A percentile compares a stretch with the other conserved stretches of the same genome.
Evolutionary conservation across 495 filamentous ascomycete species (phyloP).

Genomic region (Diplogelasinospora grovesii): DNA sequence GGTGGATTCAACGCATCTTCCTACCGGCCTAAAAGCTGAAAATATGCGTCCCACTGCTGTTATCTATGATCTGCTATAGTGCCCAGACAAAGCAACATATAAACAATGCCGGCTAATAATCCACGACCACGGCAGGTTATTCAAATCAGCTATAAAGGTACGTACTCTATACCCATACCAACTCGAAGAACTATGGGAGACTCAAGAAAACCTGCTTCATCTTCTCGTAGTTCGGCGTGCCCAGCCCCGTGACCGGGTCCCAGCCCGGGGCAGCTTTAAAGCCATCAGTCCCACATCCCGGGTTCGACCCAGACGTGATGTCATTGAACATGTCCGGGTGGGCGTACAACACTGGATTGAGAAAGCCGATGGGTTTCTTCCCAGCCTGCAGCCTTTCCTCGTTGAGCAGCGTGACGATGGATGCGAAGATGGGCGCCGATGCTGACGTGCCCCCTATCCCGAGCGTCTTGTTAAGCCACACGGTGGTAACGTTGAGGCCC

Average conservation of each 20-base stretch:
- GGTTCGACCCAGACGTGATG: slow-evolving; percentile 50
- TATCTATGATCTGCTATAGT: too few relatives aligned
- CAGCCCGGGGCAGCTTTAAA: slow-evolving; percentile 47
- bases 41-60: too few relatives aligned
- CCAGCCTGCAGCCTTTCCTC: slow-evolving; percentile 49
- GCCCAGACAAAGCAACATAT: too few relatives aligned
- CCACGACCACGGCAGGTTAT: too few relatives aligned
- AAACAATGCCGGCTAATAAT: too few relatives aligned
- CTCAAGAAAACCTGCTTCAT: slow-evolving; percentile 7
- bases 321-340: slow-evolving; percentile 56
- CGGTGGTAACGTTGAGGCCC: slow-evolving; percentile 31
- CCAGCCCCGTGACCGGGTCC: slow-evolving; percentile 60
- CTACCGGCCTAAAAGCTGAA: too few relatives aligned
- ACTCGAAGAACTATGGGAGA: slow-evolving; percentile 6
- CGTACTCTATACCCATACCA: too few relatives aligned
- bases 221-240: slow-evolving; percentile 15
- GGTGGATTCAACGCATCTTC: too few relatives aligned
- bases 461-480: not conserved
- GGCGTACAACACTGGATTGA: slow-evolving; percentile 52
- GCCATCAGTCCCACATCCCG: slow-evolving; percentile 49
- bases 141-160: too few relatives aligned
- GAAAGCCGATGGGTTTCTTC: slow-evolving; percentile 43
- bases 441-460: slow-evolving; percentile 44
- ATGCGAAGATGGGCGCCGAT: slow-evolving; percentile 49
- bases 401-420: slow-evolving; percentile 55